Evolutionary conservation across 805 yeast genomes (phyloP).

Genomic region (Pichia occidentalis): DNA sequence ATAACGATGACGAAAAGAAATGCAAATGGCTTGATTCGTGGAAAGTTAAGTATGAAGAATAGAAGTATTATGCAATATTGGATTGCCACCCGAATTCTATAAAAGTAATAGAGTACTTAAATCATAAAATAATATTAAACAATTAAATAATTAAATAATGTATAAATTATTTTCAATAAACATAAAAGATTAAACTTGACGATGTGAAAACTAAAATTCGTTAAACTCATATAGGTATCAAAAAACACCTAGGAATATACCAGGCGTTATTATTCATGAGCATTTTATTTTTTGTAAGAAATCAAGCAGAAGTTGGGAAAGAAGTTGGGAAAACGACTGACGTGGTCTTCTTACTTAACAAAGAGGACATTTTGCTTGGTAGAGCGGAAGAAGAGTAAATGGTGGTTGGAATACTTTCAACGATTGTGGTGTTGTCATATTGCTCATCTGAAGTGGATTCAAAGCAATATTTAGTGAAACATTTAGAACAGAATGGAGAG

Average conservation of each 20-base stretch:
- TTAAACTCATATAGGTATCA: too few relatives aligned
- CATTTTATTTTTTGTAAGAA: too few relatives aligned
- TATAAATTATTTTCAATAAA: background rate
- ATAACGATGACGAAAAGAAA: constrained; percentile 44
- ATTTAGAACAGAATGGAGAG: constrained; percentile 49
- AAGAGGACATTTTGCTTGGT: constrained; percentile 13
- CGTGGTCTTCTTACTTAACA: constrained; percentile 7
- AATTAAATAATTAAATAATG: constrained; percentile 2
- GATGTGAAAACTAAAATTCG: too few relatives aligned
- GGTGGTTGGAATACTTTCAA: constrained; percentile 15
- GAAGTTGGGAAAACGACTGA: constrained; percentile 9
- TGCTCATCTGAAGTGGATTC: constrained; percentile 8
- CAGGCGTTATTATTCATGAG: too few relatives aligned
- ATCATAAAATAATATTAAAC: background rate
- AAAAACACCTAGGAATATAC: too few relatives aligned
- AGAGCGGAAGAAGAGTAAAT: constrained; percentile 13
- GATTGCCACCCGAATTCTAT: too few relatives aligned
- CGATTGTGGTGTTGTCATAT: constrained; percentile 1
- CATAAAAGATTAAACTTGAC: background rate
- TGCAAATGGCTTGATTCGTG: constrained; percentile 54
- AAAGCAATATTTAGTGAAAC: constrained; percentile 66
- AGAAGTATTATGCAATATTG: too few relatives aligned
- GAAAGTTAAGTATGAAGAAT: constrained; percentile 38
- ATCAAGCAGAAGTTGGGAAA: constrained; percentile 3
- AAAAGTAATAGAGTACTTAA: background rate